phyloP scores from a whole-genome alignment of 192 early-diverging fungal species.

The Helicostylum pulchrum region DNA sequence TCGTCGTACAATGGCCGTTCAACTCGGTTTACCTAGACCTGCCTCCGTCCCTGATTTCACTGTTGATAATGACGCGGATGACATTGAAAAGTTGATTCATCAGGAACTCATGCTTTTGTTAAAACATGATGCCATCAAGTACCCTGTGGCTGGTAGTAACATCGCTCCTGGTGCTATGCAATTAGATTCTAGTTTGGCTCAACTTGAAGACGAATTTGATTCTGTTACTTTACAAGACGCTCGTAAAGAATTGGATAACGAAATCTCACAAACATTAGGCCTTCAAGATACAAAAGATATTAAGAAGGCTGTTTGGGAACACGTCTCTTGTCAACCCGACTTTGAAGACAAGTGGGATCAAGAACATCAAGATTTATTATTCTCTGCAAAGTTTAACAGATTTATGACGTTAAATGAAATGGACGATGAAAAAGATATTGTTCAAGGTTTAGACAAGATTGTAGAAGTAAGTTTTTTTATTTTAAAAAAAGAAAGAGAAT shows the following conservation, averaged over 20 bases:
- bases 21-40: constrained; percentile 77
- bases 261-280: constrained; percentile 32
- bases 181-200: constrained; percentile 32
- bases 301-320: constrained; percentile 33
- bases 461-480: constrained; percentile 30
- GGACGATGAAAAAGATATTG: constrained; percentile 30
- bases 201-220: constrained; percentile 59
- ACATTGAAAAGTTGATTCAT: constrained; percentile 59
- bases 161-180: constrained; percentile 39
- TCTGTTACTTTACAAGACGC: constrained; percentile 56
- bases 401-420: constrained; percentile 34
- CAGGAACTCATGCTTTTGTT: constrained; percentile 73
- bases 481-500: no score
- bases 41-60: constrained; percentile 16
- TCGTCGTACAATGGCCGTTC: constrained; percentile 72
- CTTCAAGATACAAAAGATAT: constrained; percentile 34
- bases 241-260: constrained; percentile 49
- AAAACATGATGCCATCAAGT: constrained; percentile 64
- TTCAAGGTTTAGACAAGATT: constrained; percentile 35
- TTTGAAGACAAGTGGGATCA: constrained; percentile 37
- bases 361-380: constrained; percentile 34
- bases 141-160: constrained; percentile 66
- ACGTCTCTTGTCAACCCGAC: constrained; percentile 24
- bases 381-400: constrained; percentile 30
- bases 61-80: constrained; percentile 26